Base-by-base conservation (phyloP, 257 asterid genomes). In the Forsythia suspensa region DNA sequence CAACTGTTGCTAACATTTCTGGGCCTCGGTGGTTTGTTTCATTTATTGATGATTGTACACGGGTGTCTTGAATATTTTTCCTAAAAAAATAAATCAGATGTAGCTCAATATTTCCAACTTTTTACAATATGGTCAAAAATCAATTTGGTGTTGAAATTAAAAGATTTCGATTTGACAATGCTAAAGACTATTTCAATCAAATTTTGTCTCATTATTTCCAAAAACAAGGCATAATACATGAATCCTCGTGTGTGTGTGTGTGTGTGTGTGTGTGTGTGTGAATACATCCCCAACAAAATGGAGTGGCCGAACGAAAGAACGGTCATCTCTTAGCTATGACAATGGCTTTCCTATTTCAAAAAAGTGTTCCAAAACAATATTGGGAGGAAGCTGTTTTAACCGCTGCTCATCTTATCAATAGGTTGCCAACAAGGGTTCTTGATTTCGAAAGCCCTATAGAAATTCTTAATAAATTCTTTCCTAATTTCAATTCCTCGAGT, bases 381-480 rank as follows among this genome's bases (percentile, higher is more conserved):
- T 76, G 44, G 48, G 73, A 65, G 48, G 42, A 41, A 48, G 65
- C 72, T 41, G 16, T 43, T 7, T 43, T 65, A 39, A 65, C 29
- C 2, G 29, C 65, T 40, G 41, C 66, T 38, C 73, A 43, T 15
- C 29, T 76, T 15, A 51, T 48, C 20, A 65, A 76, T 8, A 16
- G 70, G 52, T 10, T 65, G 36, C 67, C 6, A 39, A 24, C 80
- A 76, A 76, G 66, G 69, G 40, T 76, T 34, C 70, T 51, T 15
- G 59, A 42, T 12, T 76, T 76, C 38, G 6, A 65, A 65, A 66
- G 44, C 36, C 44, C 11, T 12, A 51, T 16, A 7, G 8, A n/a
- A n/a, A n/a, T n/a, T n/a, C n/a, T n/a, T n/a, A n/a, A n/a, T n/a
- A 3, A 66, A 16, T 24, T 24, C 37, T 48, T 39, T 65, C 61